Evolutionary conservation across 176 grass and related monocot species (phyloP).

Genomic region (Oryza brachyantha): DNA sequence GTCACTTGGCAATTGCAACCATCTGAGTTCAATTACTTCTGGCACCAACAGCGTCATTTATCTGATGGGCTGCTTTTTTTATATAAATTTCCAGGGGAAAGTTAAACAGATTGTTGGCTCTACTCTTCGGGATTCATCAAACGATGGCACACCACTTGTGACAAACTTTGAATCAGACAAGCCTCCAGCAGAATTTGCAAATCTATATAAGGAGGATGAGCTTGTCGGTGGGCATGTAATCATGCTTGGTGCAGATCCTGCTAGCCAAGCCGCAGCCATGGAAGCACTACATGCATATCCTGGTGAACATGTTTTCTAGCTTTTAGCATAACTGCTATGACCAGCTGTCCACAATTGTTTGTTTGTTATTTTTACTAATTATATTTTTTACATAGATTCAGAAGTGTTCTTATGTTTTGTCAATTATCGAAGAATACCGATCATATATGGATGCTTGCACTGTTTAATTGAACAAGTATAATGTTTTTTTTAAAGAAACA

Average conservation of each 20-base stretch:
- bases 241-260: constrained; percentile 82
- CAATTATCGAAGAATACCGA: neutral
- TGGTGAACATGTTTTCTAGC: constrained; percentile 47
- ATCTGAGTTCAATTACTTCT: neutral
- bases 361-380: neutral
- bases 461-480: neutral
- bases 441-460: neutral
- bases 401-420: neutral
- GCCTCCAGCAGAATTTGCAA: constrained; percentile 58
- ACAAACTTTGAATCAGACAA: constrained; percentile 94
- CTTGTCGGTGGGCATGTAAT: constrained; percentile 79
- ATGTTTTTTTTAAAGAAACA: neutral
- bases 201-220: constrained; percentile 64
- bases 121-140: constrained; percentile 62
- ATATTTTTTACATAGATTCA: neutral
- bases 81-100: constrained; percentile 43
- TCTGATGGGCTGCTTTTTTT: constrained; percentile 4
- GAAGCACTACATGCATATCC: constrained; percentile 75
- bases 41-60: neutral
- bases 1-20: neutral
- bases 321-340: neutral
- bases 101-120: constrained; percentile 98
- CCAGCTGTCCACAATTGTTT: neutral
- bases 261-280: constrained; percentile 60
- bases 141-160: constrained; percentile 44